Conservation (phyloP, 2,329 filamentous ascomycete genomes). For the Pyricularia pennisetigena region DNA sequence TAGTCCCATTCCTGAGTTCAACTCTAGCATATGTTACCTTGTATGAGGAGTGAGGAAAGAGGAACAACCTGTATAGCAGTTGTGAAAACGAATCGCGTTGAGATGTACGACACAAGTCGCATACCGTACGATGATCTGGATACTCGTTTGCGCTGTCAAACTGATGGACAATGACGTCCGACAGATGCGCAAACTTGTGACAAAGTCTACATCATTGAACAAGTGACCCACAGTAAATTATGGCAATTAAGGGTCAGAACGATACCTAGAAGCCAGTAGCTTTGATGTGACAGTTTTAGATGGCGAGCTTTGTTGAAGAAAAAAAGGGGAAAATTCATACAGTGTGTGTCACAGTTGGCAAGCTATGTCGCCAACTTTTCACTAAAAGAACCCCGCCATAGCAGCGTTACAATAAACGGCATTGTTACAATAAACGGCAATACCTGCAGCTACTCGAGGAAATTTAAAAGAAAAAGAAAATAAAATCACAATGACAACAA, state of each 20-base stretch:
- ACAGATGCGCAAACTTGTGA: neutral
- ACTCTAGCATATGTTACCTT: too few species aligned
- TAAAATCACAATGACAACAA: conserved; percentile 1
- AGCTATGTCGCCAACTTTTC: neutral
- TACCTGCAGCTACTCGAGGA: neutral
- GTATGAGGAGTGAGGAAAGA: too few species aligned
- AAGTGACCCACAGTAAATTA: neutral
- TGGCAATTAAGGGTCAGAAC: too few species aligned
- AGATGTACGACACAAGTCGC: too few species aligned
- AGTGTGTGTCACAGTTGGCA: neutral
- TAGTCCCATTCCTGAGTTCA: too few species aligned
- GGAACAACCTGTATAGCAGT: too few species aligned
- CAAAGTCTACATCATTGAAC: neutral
- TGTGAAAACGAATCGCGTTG: too few species aligned
- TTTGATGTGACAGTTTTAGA: neutral
- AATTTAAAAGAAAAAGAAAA: neutral
- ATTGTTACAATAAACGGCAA: neutral
- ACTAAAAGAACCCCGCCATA: neutral
- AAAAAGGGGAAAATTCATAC: neutral
- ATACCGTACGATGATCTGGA: too few species aligned
- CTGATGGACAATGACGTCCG: too few species aligned
- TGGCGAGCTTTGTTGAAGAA: neutral
- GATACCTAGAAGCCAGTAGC: neutral
- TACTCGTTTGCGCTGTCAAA: too few species aligned
- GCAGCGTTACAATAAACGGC: neutral